Evolutionary conservation across 768 basidiomycete species (phyloP).

Genomic region (Terana coerulea): DNA sequence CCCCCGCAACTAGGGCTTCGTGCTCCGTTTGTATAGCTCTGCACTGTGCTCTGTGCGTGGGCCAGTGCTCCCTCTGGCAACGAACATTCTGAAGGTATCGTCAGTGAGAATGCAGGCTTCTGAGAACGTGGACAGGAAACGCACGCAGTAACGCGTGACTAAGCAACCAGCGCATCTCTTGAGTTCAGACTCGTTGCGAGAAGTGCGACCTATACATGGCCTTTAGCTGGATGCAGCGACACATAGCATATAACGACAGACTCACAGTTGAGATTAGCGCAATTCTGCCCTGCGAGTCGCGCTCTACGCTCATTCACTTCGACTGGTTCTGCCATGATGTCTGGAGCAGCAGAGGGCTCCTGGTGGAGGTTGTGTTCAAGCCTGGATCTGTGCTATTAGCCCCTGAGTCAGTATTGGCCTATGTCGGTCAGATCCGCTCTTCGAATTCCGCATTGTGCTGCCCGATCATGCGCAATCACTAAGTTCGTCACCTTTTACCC

Average conservation of each 20-base stretch:
- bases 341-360: background rate
- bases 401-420: too few relatives aligned
- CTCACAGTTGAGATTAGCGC: background rate
- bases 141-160: background rate
- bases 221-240: background rate
- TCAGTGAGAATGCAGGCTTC: background rate
- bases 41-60: background rate
- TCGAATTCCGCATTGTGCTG: too few relatives aligned
- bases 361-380: background rate
- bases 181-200: background rate
- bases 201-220: background rate
- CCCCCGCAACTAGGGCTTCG: too few relatives aligned
- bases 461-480: too few relatives aligned
- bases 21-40: too few relatives aligned
- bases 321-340: background rate
- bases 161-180: background rate
- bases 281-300: background rate
- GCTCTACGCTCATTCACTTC: background rate
- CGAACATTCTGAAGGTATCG: background rate
- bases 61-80: background rate
- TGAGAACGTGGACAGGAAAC: background rate
- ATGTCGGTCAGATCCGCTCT: too few relatives aligned
- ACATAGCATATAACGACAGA: background rate
- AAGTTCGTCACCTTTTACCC: background rate
- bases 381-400: background rate